Conservation (phyloP, 2,329 filamentous ascomycete genomes). For the Beauveria varroae region DNA sequence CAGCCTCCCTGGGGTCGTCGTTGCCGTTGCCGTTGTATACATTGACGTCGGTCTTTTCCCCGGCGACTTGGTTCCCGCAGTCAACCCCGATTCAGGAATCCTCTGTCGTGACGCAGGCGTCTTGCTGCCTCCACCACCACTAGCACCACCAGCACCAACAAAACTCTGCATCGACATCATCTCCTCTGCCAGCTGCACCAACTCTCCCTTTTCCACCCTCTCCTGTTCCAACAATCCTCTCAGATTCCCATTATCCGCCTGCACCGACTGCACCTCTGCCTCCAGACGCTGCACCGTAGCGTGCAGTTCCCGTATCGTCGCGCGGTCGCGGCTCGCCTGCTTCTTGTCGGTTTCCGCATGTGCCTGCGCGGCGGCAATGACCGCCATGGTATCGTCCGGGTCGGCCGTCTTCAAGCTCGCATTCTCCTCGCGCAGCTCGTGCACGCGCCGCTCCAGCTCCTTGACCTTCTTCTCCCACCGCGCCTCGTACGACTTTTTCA, state of each 20-base stretch:
- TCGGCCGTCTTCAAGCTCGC: constrained; percentile 58
- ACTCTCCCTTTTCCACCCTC: constrained; percentile 74
- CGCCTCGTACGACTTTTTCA: constrained; percentile 78
- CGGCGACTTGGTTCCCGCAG: constrained; percentile 14
- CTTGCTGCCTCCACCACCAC: background rate
- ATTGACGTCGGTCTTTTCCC: constrained; percentile 14
- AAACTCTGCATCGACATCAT: constrained; percentile 59
- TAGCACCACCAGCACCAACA: constrained; percentile 16
- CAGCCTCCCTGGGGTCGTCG: constrained; percentile 32
- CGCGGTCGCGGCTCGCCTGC: constrained; percentile 57
- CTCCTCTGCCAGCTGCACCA: constrained; percentile 75
- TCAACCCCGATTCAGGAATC: constrained; percentile 15
- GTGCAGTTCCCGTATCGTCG: constrained; percentile 60
- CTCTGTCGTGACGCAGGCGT: constrained; percentile 2
- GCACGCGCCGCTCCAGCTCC: constrained; percentile 66
- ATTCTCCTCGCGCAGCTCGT: constrained; percentile 64
- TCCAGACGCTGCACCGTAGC: constrained; percentile 70
- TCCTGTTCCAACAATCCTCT: constrained; percentile 62
- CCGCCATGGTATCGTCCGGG: constrained; percentile 35
- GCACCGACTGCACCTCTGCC: constrained; percentile 62
- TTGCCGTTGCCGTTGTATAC: background rate
- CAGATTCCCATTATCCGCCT: constrained; percentile 60
- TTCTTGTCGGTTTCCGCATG: constrained; percentile 43
- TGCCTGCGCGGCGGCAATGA: constrained; percentile 14
- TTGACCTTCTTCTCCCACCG: constrained; percentile 84